These are phyloP conservation scores for Myxozyma vanderwaltii DNA, from an alignment of 805 yeast genomes.

Conservation along the genomic window DNA sequence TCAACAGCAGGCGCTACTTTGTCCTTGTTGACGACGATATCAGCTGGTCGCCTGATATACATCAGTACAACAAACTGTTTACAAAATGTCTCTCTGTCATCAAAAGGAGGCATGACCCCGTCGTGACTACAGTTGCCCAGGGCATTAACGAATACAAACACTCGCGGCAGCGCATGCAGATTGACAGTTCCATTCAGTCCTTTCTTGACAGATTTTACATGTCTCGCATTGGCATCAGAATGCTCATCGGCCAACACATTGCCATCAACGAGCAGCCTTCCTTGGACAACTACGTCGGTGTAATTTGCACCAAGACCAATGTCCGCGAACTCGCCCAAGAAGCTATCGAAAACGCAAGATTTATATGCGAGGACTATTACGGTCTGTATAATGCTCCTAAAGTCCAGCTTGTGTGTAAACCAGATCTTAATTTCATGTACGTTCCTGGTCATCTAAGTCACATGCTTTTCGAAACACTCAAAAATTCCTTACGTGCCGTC, in stretches of 20 bases:
- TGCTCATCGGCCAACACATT: constrained; percentile 93
- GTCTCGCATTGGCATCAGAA: constrained; percentile 88
- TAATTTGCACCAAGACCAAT: constrained; percentile 81
- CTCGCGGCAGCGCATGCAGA: constrained; percentile 48
- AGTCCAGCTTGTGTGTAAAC: constrained; percentile 74
- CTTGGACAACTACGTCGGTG: constrained; percentile 76
- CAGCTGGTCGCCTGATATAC: constrained; percentile 73
- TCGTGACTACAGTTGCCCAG: constrained; percentile 78
- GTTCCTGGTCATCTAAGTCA: constrained; percentile 92
- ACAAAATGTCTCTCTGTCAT: constrained; percentile 67
- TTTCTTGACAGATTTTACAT: constrained; percentile 85
- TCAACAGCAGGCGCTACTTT: constrained; percentile 49
- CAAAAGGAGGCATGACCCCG: constrained; percentile 86
- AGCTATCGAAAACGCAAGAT: constrained; percentile 87
- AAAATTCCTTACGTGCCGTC: constrained; percentile 85
- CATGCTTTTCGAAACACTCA: constrained; percentile 85
- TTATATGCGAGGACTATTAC: constrained; percentile 88
- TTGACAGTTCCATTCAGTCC: constrained; percentile 73
- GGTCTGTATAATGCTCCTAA: constrained; percentile 85
- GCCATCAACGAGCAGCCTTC: constrained; percentile 71
- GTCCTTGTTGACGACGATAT: constrained; percentile 55
- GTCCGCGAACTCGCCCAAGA: constrained; percentile 81
- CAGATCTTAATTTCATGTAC: constrained; percentile 79
- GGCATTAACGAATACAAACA: constrained; percentile 91
- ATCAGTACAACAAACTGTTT: constrained; percentile 67